Evolutionary conservation across 768 basidiomycete species (phyloP).

Genomic region (Lactifluus piperatus): DNA sequence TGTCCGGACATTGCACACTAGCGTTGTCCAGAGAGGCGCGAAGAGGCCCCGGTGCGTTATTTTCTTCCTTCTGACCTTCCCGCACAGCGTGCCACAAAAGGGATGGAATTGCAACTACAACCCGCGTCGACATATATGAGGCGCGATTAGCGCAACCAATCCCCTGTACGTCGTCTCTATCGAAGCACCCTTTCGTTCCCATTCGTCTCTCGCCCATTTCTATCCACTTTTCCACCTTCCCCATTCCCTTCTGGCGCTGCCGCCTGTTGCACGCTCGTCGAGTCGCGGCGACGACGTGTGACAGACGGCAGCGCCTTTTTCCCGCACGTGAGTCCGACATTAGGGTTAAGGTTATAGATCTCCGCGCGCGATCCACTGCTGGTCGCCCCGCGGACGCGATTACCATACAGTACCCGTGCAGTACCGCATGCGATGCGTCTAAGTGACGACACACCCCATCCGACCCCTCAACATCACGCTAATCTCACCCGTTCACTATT

Average conservation of each 20-base stretch:
- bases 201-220: not conserved
- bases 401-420: no score
- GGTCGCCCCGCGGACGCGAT: no score
- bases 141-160: not conserved
- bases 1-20: no score
- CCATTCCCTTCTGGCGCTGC: not conserved
- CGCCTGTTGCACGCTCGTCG: not conserved
- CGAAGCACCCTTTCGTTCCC: not conserved
- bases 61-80: not conserved
- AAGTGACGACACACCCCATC: no score
- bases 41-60: not conserved
- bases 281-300: not conserved
- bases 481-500: not conserved
- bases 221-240: not conserved
- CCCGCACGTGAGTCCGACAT: not conserved
- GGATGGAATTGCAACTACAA: not conserved
- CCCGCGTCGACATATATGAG: not conserved
- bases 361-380: not conserved
- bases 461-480: not conserved
- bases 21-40: not conserved
- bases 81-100: not conserved
- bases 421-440: no score
- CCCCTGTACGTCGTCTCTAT: not conserved
- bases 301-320: not conserved
- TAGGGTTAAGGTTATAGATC: constrained; percentile 16